A percentile compares a stretch with the other conserved stretches of the same genome.
These are phyloP conservation scores for Penstemon eatonii DNA, from an alignment of 257 asterid species.

Conservation along the genomic window DNA sequence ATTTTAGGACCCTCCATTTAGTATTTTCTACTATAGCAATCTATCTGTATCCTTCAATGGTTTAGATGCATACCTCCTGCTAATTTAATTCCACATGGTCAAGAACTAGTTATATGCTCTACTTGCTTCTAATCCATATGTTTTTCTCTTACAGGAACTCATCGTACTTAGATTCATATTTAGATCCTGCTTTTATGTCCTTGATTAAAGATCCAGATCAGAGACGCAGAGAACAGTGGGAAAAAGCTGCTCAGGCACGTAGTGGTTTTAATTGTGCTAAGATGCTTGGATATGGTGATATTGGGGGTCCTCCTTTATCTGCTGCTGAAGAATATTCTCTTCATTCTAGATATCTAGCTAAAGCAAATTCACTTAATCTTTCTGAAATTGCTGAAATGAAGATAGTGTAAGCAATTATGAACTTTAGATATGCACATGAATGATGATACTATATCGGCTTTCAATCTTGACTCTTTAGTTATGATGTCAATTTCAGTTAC, in stretches of 20 bases:
- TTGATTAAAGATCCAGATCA: constrained; percentile 88
- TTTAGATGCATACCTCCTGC: constrained; percentile 5
- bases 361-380: constrained; percentile 86
- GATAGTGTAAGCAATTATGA: constrained; percentile 66
- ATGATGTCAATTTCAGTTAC: constrained; percentile 50
- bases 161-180: constrained; percentile 72
- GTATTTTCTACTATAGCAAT: not conserved
- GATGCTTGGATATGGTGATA: constrained; percentile 90
- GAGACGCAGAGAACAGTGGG: constrained; percentile 87
- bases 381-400: constrained; percentile 94
- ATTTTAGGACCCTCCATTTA: constrained; percentile 20
- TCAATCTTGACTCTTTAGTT: not conserved
- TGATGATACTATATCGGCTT: too few species aligned
- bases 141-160: constrained; percentile 53
- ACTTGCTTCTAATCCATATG: constrained; percentile 17
- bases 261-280: constrained; percentile 65
- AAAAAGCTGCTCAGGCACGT: constrained; percentile 78
- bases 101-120: constrained; percentile 6
- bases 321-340: constrained; percentile 94
- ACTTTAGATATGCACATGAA: constrained; percentile 23
- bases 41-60: constrained; percentile 9
- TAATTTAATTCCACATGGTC: constrained; percentile 20
- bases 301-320: constrained; percentile 82
- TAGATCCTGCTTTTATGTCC: constrained; percentile 97
- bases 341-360: constrained; percentile 92